Conservation (phyloP, 2,329 filamentous ascomycete genomes). For the Magnaporthiopsis rhizophila region DNA sequence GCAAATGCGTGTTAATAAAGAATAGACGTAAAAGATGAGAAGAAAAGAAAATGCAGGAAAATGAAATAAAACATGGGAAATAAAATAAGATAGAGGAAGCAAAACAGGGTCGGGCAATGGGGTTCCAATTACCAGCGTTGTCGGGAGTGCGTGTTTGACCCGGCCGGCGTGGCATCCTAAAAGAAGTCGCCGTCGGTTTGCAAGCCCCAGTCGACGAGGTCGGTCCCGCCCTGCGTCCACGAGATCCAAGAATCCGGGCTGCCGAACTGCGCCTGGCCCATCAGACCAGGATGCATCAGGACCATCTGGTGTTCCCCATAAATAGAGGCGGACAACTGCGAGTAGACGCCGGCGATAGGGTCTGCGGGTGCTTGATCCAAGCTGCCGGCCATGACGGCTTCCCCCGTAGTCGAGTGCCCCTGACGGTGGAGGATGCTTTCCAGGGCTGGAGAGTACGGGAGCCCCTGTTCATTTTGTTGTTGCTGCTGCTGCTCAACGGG, state of each 20-base stretch:
- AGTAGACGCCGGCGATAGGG: neutral
- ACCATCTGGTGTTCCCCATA: neutral
- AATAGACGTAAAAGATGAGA: no score
- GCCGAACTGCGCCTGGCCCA: neutral
- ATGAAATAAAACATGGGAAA: no score
- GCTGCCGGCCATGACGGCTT: neutral
- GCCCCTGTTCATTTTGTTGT: neutral
- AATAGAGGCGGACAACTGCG: neutral
- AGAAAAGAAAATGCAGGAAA: no score
- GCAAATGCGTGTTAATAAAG: no score
- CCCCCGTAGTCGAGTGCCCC: neutral
- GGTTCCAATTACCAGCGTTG: no score
- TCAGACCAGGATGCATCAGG: neutral
- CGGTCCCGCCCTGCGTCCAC: neutral
- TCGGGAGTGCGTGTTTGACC: no score
- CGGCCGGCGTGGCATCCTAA: neutral
- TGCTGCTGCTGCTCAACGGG: neutral
- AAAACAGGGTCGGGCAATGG: no score
- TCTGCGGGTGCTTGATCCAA: neutral
- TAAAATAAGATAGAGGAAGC: no score
- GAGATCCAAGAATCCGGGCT: neutral
- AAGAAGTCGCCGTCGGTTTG: slow-evolving; percentile 2
- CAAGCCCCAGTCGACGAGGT: neutral
- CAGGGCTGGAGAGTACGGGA: neutral
- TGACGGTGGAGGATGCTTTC: neutral